Evolutionary conservation across 495 filamentous ascomycete species (phyloP).

Genomic region (Podospora bellae-mahoneyi): DNA sequence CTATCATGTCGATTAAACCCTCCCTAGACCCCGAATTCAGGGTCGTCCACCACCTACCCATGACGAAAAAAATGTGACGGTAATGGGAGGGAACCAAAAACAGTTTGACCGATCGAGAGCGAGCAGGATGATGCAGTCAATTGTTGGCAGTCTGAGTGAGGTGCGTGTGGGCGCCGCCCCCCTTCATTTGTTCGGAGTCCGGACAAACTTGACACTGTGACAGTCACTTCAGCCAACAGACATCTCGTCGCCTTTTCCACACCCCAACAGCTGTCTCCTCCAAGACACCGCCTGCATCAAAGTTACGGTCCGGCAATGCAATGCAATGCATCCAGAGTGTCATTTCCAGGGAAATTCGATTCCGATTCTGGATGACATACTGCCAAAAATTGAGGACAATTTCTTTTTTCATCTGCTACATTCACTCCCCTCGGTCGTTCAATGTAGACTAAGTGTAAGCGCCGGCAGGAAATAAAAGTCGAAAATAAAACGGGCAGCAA

Average conservation of each 20-base stretch:
- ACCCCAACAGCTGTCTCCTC: background rate
- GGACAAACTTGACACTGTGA: constrained; percentile 13
- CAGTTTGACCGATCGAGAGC: background rate
- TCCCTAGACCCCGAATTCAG: background rate
- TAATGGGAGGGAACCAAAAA: background rate
- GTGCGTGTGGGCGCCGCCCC: background rate
- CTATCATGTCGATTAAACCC: background rate
- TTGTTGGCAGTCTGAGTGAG: background rate
- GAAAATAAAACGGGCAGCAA: too few species aligned
- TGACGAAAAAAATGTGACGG: background rate
- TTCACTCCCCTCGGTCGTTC: too few species aligned
- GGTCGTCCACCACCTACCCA: background rate
- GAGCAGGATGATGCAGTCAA: background rate
- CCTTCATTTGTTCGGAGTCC: constrained; percentile 12
- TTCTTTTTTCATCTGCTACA: too few species aligned
- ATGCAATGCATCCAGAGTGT: too few species aligned
- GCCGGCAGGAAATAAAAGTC: too few species aligned
- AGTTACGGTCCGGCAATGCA: background rate
- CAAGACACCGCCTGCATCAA: background rate
- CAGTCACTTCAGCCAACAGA: background rate
- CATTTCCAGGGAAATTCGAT: too few species aligned
- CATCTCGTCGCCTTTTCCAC: background rate
- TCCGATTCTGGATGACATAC: too few species aligned
- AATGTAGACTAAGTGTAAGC: too few species aligned
- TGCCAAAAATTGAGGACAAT: too few species aligned